phyloP scores from a whole-genome alignment of 768 basidiomycete species.

The Galerina marginata region DNA sequence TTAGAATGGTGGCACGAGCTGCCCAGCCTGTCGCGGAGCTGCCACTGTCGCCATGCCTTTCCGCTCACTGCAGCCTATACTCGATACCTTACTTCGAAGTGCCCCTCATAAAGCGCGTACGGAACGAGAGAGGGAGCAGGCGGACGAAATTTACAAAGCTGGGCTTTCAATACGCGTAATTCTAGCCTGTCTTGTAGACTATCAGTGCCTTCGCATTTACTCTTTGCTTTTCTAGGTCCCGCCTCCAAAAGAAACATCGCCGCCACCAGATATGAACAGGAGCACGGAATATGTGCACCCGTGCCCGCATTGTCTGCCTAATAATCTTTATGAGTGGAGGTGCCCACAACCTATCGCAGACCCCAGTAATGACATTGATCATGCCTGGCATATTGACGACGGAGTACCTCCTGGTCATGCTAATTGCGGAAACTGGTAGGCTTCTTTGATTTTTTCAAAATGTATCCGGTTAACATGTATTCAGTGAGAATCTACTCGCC shows the following conservation, averaged over 20 bases:
- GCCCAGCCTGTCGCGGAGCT: slow-evolving; percentile 79
- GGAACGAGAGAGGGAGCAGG: slow-evolving; percentile 76
- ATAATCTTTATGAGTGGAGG: slow-evolving; percentile 78
- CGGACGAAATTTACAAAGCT: slow-evolving; percentile 77
- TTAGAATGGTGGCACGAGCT: slow-evolving; percentile 85
- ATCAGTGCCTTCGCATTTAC: slow-evolving; percentile 6
- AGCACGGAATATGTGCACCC: slow-evolving; percentile 73
- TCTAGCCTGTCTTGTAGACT: slow-evolving; percentile 9
- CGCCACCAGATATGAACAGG: slow-evolving; percentile 73
- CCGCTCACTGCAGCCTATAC: slow-evolving; percentile 71
- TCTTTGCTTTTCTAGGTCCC: slow-evolving; percentile 58
- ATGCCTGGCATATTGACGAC: slow-evolving; percentile 80
- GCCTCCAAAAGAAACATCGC: slow-evolving; percentile 74
- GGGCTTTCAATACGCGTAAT: slow-evolving; percentile 69
- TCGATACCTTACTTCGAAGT: slow-evolving; percentile 74
- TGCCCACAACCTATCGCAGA: slow-evolving; percentile 84
- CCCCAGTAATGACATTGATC: slow-evolving; percentile 67
- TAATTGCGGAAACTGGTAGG: slow-evolving; percentile 83
- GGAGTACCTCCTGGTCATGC: slow-evolving; percentile 81
- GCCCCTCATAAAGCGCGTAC: slow-evolving; percentile 73
- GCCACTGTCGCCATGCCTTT: slow-evolving; percentile 75
- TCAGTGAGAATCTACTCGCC: slow-evolving; percentile 77
- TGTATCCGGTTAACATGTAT: background rate
- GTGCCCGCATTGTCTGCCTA: slow-evolving; percentile 76
- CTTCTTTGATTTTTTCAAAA: background rate